Evolutionary conservation across 108 stramenopile species (phyloP).

Genomic region (Mediolabrus comicus): DNA sequence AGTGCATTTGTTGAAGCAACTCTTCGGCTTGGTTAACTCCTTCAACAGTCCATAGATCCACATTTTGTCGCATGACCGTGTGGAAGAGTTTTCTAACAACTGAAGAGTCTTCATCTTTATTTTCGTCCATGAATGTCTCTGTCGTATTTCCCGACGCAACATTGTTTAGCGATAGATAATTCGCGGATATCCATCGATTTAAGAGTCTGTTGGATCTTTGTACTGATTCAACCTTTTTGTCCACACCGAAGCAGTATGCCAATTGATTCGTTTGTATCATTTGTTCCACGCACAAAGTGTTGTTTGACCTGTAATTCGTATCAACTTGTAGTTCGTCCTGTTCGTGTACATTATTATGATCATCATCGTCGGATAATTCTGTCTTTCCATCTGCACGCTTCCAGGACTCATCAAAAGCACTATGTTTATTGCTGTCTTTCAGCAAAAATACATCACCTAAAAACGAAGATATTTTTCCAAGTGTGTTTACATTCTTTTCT

Average conservation of each 20-base stretch:
- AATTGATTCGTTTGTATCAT: slow-evolving; percentile 28
- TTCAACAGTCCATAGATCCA: slow-evolving; percentile 8
- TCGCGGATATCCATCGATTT: slow-evolving; percentile 34
- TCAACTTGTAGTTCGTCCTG: too few species aligned
- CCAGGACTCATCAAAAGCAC: slow-evolving; percentile 18
- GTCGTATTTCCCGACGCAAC: neutral
- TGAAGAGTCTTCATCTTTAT: slow-evolving; percentile 4
- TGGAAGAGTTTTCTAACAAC: slow-evolving; percentile 27
- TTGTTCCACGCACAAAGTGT: slow-evolving; percentile 21
- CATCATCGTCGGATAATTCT: neutral
- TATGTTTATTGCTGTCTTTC: neutral
- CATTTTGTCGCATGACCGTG: slow-evolving; percentile 37
- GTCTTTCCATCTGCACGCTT: slow-evolving; percentile 11
- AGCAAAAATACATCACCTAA: slow-evolving; percentile 17
- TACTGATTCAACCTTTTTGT: slow-evolving; percentile 9
- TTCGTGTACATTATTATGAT: neutral
- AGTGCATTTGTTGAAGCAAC: slow-evolving; percentile 33
- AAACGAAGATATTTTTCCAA: slow-evolving; percentile 14
- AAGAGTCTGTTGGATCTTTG: slow-evolving; percentile 34
- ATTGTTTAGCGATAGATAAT: slow-evolving; percentile 4
- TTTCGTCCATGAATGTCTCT: neutral
- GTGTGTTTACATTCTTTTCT: neutral
- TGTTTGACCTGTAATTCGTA: too few species aligned
- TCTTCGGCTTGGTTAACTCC: slow-evolving; percentile 25
- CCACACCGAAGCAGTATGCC: slow-evolving; percentile 24